phyloP scores from a whole-genome alignment of 305 asterid genomes.

The Caryopteris hybrid region DNA sequence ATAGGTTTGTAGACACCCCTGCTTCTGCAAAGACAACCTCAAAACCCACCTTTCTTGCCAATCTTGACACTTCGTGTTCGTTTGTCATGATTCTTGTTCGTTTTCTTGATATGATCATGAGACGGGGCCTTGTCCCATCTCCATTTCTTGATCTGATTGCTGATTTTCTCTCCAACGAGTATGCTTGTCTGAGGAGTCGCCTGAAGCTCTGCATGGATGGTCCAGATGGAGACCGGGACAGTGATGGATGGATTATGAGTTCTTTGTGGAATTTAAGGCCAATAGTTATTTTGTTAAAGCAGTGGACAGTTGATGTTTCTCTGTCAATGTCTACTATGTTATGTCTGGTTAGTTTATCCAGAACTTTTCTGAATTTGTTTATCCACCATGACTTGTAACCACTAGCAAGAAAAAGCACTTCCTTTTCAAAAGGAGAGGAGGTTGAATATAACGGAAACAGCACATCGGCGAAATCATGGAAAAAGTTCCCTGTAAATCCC shows the following conservation, averaged over 20 bases:
- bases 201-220: constrained; percentile 43
- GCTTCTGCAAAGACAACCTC: constrained; percentile 54
- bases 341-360: constrained; percentile 32
- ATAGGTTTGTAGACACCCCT: constrained; percentile 21
- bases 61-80: constrained; percentile 20
- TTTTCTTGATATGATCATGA: constrained; percentile 49
- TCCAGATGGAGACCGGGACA: constrained; percentile 10
- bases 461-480: constrained; percentile 60
- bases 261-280: constrained; percentile 53
- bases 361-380: constrained; percentile 21
- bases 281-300: constrained; percentile 31
- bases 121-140: constrained; percentile 28
- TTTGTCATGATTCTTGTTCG: constrained; percentile 36
- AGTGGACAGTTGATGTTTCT: constrained; percentile 35
- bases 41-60: constrained; percentile 42
- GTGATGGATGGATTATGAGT: constrained; percentile 25
- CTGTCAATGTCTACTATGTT: constrained; percentile 35
- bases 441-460: constrained; percentile 47
- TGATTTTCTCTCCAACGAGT: constrained; percentile 31
- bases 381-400: constrained; percentile 52
- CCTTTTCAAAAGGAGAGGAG: constrained; percentile 26
- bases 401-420: constrained; percentile 46
- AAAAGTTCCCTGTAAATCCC: constrained; percentile 54
- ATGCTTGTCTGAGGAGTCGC: constrained; percentile 36
- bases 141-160: constrained; percentile 19